Base-by-base conservation (phyloP, 257 asterid genomes). In the Solanum chiquidenum region DNA sequence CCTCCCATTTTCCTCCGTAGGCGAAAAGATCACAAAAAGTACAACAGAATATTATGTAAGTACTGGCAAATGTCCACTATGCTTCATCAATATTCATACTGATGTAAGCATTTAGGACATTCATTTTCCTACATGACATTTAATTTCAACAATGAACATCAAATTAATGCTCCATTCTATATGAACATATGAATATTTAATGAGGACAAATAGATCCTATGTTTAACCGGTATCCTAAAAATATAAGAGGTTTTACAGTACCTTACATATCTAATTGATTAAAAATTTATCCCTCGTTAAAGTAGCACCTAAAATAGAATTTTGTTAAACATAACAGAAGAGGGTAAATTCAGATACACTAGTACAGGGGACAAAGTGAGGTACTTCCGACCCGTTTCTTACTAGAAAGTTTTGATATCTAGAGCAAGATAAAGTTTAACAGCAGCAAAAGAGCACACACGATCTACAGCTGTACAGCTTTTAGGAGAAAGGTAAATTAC, bases 401-500 rank as follows among this genome's bases (percentile, higher is more conserved):
- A 27, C 62, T 27, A 80, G 40, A 31, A 76, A 49, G 16, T 82
- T 49, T 31, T 49, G 64, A 82, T 10, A 49, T 82, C 12, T 49
- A 82, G 31, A 82, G 86, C 71, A 82, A 82, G 21, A 31, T 49
- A 49, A 49, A 18, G 44, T 31, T 29, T 52, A 10, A 82, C 23
- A 5, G 29, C 12, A 49, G 44, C 58, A 82, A 82, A 29, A 14
- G 66, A 14, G 71, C 29, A 82, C 68, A 49, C 21, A 31, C 7
- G 14, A 82, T 82, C 42, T 49, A 82, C 42, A 82, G 31, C 69
- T 29, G 31, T 82, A 52, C 69, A 55, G 60, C 16, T 72, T 80
- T 42, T 40, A 71, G 49, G 25, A 23, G 88, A 66, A 11, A 60
- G 12, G 35, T 6, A 18, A 75, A 73, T 86, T 94, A 97, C 98